Evolutionary conservation across 345 rosid species (phyloP), one percentile per base, ranked within the genome.

Genomic region (Xanthoceras sorbifolium): DNA sequence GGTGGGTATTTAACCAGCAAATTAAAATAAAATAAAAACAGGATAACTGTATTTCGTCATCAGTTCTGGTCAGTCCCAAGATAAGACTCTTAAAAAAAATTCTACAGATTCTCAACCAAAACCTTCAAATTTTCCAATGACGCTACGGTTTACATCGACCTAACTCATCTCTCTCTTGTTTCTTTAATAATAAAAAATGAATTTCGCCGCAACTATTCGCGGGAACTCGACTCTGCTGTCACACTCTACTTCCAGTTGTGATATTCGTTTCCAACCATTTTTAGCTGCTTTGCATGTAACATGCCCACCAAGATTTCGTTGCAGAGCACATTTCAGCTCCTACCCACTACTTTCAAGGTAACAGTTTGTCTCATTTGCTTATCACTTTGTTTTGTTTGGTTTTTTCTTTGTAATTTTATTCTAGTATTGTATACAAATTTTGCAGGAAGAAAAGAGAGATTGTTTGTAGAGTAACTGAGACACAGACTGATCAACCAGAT

Each of bases 401-500:
- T 64, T 3, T 6, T 67, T 74, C 44, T 15, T 9, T 22, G 71
- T 78, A 79, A 40, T 42, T 71, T 72, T 9, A 42, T 15, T 38
- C 10, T 69, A 29, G 66, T 74, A 71, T 76, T 52, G 20, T n/a
- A 46, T 80, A 61, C 44, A 80, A 89, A 60, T 31, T 85, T 81
- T 71, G 79, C 79, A 83, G 89, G 84, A 83, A 77, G 75, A 86
- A 76, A 78, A 89, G 92, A 75, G 84, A 77, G 60, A 72, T 67
- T 73, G 70, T 87, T 60, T 84, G 90, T 84, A 88, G 98, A 84
- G 89, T 63, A 25, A 86, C 89, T 14, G 91, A 90, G 32, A 60
- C 97, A 29, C 83, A 89, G 82, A 91, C 82, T 6, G 94, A 91
- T 48, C 55, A 48, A 85, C 90, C 98, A 42, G 98, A 91, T 80